Conservation (phyloP, 2,329 filamentous ascomycete species). For the Colletotrichum sp. region DNA sequence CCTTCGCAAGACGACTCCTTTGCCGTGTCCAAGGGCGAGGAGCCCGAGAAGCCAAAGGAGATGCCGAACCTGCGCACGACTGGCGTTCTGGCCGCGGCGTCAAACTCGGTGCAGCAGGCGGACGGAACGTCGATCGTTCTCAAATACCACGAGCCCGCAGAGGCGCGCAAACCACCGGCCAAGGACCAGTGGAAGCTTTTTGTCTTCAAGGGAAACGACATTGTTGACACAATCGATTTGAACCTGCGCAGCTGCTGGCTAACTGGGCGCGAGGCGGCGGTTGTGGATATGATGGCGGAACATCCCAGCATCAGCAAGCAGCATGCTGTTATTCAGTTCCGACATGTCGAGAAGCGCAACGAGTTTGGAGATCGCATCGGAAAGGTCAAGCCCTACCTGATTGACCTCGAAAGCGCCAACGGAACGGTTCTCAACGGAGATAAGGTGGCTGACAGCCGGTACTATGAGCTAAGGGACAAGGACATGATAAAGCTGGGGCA, state of each 20-base stretch:
- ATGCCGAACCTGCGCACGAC: slow-evolving; percentile 86
- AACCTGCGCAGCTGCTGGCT: slow-evolving; percentile 86
- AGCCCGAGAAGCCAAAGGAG: slow-evolving; percentile 70
- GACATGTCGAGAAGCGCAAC: slow-evolving; percentile 80
- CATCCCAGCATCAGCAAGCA: slow-evolving; percentile 95
- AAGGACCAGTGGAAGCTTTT: slow-evolving; percentile 88
- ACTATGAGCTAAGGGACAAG: slow-evolving; percentile 84
- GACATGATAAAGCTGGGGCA: slow-evolving; percentile 89
- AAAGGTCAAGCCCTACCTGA: slow-evolving; percentile 83
- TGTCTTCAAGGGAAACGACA: slow-evolving; percentile 83
- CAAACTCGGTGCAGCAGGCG: slow-evolving; percentile 75
- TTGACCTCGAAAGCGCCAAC: slow-evolving; percentile 93
- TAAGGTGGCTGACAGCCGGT: slow-evolving; percentile 74
- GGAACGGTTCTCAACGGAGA: slow-evolving; percentile 84
- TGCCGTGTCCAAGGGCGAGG: slow-evolving; percentile 55
- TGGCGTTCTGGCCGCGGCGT: slow-evolving; percentile 84
- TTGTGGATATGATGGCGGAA: slow-evolving; percentile 84
- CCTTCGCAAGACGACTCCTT: slow-evolving; percentile 66
- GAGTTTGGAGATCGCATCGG: slow-evolving; percentile 86
- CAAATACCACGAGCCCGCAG: slow-evolving; percentile 95
- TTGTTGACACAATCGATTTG: slow-evolving; percentile 83
- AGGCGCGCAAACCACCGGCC: slow-evolving; percentile 84
- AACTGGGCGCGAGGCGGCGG: slow-evolving; percentile 77
- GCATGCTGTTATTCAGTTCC: slow-evolving; percentile 93
- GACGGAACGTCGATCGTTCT: slow-evolving; percentile 78